Conservation (phyloP, 2,329 filamentous ascomycete species). For the Fonsecaea pugnacius region DNA sequence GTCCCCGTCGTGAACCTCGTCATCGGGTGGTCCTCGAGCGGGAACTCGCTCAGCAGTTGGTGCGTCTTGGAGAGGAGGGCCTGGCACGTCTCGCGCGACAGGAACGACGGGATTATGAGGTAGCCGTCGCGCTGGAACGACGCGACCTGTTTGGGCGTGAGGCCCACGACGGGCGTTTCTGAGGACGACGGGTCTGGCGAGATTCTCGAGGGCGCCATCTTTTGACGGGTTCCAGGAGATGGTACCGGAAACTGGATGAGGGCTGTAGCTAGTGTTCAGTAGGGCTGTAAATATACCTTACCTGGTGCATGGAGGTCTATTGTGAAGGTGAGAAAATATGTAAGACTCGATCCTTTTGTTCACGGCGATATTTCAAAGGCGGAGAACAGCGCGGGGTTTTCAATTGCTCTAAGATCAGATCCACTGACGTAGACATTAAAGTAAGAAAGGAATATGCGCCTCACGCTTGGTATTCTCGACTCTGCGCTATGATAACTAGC, state of each 20-base stretch:
- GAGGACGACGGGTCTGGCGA: conserved; percentile 27
- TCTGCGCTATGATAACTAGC: not conserved
- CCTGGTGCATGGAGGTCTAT: not conserved
- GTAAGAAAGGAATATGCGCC: too few relatives aligned
- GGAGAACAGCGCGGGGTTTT: not conserved
- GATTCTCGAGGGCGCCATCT: conserved; percentile 32
- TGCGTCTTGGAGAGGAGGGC: conserved; percentile 75
- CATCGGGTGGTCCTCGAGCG: conserved; percentile 83
- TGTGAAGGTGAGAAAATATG: not conserved
- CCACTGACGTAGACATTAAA: too few relatives aligned
- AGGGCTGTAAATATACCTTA: not conserved
- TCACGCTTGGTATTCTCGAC: not conserved
- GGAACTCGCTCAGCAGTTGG: conserved; percentile 73
- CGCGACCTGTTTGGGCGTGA: conserved; percentile 35
- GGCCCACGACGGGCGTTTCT: conserved; percentile 23
- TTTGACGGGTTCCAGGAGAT: not conserved
- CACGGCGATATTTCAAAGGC: not conserved
- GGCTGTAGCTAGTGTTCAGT: not conserved
- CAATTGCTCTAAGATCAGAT: not conserved
- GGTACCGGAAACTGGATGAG: not conserved
- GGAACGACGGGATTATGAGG: conserved; percentile 79
- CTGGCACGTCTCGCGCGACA: conserved; percentile 50
- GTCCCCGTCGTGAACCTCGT: conserved; percentile 90
- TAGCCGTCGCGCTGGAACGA: conserved; percentile 78
- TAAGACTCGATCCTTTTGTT: not conserved